Conservation (phyloP, 2,329 filamentous ascomycete species). For the Fusarium torreyae region DNA sequence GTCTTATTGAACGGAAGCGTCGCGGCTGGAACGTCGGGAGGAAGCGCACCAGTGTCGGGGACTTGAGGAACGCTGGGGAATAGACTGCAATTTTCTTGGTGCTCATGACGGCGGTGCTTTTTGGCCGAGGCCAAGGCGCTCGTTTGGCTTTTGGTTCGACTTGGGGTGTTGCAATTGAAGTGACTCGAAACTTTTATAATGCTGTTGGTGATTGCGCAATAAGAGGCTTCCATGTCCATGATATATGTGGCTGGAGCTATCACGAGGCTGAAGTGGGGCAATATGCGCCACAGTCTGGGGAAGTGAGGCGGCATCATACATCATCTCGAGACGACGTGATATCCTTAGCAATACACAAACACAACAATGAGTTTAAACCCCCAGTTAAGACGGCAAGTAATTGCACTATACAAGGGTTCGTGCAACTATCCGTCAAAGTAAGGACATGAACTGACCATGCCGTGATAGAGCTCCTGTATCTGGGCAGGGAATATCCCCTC, state of each 20-base stretch:
- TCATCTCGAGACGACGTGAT: neutral
- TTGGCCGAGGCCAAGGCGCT: too few species aligned
- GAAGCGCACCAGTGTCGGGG: conserved; percentile 47
- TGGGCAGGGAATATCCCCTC: conserved; percentile 89
- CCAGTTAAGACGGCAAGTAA: conserved; percentile 81
- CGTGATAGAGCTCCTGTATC: conserved; percentile 80
- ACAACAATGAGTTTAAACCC: conserved; percentile 59
- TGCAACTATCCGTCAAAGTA: neutral
- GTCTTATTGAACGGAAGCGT: conserved; percentile 5
- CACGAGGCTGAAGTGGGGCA: conserved; percentile 32
- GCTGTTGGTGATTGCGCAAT: neutral
- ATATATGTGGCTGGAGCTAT: conserved; percentile 41
- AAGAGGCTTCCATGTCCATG: conserved; percentile 1
- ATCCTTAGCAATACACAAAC: conserved; percentile 12
- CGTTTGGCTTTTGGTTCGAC: neutral
- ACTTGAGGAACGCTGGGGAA: conserved; percentile 36
- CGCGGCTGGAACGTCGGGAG: conserved; percentile 39
- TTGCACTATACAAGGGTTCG: conserved; percentile 89
- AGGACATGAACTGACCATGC: conserved; percentile 1
- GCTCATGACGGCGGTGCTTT: too few species aligned
- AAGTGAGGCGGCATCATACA: conserved; percentile 34
- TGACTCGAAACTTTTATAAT: neutral
- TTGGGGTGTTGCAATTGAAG: neutral
- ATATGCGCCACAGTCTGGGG: conserved; percentile 30
- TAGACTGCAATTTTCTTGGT: neutral